These are phyloP conservation scores for Phytophthora quininea DNA, from an alignment of 352 stramenopile species.

Conservation along the genomic window DNA sequence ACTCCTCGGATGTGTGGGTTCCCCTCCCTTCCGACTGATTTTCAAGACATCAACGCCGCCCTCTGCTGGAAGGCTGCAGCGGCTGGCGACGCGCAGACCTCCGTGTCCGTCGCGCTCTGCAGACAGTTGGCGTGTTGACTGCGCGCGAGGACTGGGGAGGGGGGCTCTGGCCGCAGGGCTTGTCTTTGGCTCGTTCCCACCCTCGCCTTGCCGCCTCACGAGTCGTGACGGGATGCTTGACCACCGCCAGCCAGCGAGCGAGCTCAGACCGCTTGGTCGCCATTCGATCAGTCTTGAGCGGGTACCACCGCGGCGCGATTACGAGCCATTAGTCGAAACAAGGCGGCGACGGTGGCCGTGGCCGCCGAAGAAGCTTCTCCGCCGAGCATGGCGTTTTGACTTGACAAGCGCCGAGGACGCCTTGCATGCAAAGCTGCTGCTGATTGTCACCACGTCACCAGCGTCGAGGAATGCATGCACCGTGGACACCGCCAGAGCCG, in stretches of 20 bases:
- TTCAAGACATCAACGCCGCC: conserved; percentile 23
- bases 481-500: too few species aligned
- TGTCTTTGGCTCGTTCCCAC: conserved; percentile 35
- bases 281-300: conserved; percentile 32
- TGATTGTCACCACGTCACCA: neutral
- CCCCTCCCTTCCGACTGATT: conserved; percentile 17
- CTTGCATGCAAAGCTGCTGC: too few species aligned
- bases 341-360: neutral
- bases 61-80: conserved; percentile 16
- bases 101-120: conserved; percentile 19
- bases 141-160: conserved; percentile 11
- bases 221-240: neutral
- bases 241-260: neutral
- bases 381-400: too few species aligned
- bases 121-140: conserved; percentile 31
- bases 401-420: too few species aligned
- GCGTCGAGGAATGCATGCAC: too few species aligned
- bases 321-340: conserved; percentile 4
- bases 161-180: conserved; percentile 20
- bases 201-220: neutral
- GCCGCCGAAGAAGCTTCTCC: neutral
- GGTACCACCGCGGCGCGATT: conserved; percentile 17
- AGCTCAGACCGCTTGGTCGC: conserved; percentile 21
- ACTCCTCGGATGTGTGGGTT: conserved; percentile 42
- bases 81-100: conserved; percentile 10